Evolutionary conservation across 139 green algal genomes (phyloP).

Genomic region (Pycnococcus provasolii): DNA sequence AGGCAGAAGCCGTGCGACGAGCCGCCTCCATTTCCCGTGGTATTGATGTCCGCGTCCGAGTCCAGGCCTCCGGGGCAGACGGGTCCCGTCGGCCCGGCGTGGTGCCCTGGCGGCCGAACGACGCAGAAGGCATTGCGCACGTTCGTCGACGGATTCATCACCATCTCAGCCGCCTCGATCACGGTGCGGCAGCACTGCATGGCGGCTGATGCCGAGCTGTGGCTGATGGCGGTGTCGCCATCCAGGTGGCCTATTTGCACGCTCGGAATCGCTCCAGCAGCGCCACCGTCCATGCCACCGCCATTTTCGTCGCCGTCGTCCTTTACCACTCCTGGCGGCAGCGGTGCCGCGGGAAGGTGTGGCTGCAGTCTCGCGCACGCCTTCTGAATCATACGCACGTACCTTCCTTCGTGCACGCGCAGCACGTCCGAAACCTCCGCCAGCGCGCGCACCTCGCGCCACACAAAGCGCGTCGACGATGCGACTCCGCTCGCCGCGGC

Average conservation of each 20-base stretch:
- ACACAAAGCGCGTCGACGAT: neutral
- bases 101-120: conserved; percentile 78
- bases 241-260: conserved; percentile 55
- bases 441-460: neutral
- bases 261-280: neutral
- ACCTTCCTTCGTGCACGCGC: conserved; percentile 73
- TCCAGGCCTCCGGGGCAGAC: conserved; percentile 22
- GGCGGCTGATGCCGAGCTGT: conserved; percentile 53
- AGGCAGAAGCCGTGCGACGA: conserved; percentile 86
- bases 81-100: conserved; percentile 61
- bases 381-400: conserved; percentile 54
- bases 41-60: neutral
- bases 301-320: neutral
- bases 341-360: neutral
- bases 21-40: conserved; percentile 27
- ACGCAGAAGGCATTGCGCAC: conserved; percentile 73
- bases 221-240: conserved; percentile 66
- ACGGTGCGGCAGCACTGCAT: conserved; percentile 60
- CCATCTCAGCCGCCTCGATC: conserved; percentile 17
- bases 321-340: no score
- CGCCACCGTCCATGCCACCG: neutral
- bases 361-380: neutral
- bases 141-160: neutral
- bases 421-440: conserved; percentile 58
- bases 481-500: neutral